Conservation (phyloP, 306 rosid genomes). For the Cucumis hystrix region DNA sequence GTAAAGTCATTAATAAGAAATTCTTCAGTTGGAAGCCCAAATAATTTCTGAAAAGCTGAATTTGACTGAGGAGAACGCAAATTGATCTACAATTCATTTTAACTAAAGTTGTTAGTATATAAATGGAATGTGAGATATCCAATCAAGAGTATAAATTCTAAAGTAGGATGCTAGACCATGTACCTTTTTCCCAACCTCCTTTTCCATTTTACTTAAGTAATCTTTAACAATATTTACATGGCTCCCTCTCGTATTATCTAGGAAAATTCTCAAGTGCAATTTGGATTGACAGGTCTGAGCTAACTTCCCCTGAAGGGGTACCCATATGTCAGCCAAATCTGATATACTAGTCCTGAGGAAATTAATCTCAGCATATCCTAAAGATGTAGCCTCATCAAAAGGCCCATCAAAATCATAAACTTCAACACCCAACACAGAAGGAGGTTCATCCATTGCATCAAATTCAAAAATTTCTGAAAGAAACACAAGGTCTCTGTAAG, state of each 20-base stretch:
- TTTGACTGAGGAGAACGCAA: constrained; percentile 96
- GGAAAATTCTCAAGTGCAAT: constrained; percentile 76
- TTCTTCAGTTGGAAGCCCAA: constrained; percentile 91
- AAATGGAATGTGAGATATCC: not conserved
- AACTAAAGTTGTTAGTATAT: constrained; percentile 3
- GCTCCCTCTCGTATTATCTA: constrained; percentile 71
- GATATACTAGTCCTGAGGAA: constrained; percentile 76
- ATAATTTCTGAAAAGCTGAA: constrained; percentile 85
- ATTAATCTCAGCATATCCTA: constrained; percentile 70
- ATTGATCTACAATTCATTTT: constrained; percentile 40
- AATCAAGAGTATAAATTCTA: not conserved
- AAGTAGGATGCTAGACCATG: constrained; percentile 8
- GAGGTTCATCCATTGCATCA: constrained; percentile 95
- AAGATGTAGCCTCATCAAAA: constrained; percentile 59
- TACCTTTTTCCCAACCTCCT: constrained; percentile 98
- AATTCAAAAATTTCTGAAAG: constrained; percentile 86
- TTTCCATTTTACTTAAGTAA: constrained; percentile 88
- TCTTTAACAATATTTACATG: constrained; percentile 55
- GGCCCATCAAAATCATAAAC: constrained; percentile 93
- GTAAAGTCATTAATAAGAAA: constrained; percentile 94
- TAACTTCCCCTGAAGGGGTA: constrained; percentile 83
- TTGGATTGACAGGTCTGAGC: constrained; percentile 71
- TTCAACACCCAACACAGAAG: constrained; percentile 73
- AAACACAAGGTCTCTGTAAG: constrained; percentile 8
- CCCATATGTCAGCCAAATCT: constrained; percentile 80